These are phyloP conservation scores for Backusella tuberculispora DNA, from an alignment of 192 early-diverging fungal species.

Conservation along the genomic window DNA sequence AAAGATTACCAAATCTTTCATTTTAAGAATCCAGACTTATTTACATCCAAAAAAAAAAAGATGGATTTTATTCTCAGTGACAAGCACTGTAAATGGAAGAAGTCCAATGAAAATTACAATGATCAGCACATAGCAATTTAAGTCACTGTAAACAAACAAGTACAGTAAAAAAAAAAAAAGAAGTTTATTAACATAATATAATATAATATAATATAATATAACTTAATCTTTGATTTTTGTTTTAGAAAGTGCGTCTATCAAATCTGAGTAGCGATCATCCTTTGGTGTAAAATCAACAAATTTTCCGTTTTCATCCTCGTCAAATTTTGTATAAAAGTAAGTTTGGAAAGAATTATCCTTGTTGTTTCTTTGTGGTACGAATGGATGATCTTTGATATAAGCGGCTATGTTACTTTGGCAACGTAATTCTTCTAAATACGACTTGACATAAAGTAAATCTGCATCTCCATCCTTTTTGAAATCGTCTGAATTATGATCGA, in stretches of 20 bases:
- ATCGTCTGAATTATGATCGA: slow-evolving; percentile 29
- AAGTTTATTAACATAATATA: no score
- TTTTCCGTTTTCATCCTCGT: background rate
- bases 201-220: background rate
- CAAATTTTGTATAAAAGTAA: background rate
- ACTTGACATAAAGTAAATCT: slow-evolving; percentile 48
- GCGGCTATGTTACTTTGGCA: slow-evolving; percentile 48
- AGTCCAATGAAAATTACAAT: no score
- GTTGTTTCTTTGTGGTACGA: background rate
- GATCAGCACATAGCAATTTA: no score
- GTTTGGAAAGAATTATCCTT: slow-evolving; percentile 9
- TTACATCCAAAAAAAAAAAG: no score
- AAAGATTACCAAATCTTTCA: no score
- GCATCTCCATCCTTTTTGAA: slow-evolving; percentile 28
- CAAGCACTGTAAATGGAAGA: no score
- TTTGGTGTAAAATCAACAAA: slow-evolving; percentile 1
- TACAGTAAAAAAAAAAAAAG: no score
- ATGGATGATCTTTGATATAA: slow-evolving; percentile 51
- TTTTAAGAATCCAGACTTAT: no score
- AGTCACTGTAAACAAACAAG: no score
- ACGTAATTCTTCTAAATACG: slow-evolving; percentile 40
- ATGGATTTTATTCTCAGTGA: no score
- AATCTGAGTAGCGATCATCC: background rate
- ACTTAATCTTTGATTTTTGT: background rate
- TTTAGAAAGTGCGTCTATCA: background rate